Conservation (phyloP, 495 filamentous ascomycete genomes). For the Hyaloscypha bicolor region DNA sequence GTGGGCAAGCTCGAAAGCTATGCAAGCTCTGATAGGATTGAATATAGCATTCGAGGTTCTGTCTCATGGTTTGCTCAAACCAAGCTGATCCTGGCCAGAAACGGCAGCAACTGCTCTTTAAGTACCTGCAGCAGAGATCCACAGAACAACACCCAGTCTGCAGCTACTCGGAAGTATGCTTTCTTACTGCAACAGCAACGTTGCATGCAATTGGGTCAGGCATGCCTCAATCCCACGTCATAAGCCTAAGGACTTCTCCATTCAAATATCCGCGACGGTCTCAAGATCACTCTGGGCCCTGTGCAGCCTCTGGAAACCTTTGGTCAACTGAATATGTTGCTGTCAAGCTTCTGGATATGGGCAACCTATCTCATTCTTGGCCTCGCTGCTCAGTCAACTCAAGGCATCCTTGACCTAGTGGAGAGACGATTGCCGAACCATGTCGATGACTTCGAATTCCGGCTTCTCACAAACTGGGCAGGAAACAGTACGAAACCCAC, state of each 20-base stretch:
- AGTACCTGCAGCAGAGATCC: too few species aligned
- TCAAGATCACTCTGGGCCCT: not conserved
- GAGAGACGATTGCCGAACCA: constrained; percentile 49
- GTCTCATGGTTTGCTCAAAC: too few species aligned
- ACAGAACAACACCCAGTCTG: too few species aligned
- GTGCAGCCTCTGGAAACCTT: not conserved
- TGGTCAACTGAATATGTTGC: constrained; percentile 19
- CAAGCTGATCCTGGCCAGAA: too few species aligned
- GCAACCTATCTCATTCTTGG: constrained; percentile 15
- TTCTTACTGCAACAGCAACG: not conserved
- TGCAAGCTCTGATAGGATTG: too few species aligned
- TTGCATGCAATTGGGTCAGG: not conserved
- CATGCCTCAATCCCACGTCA: not conserved
- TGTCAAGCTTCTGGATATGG: constrained; percentile 20
- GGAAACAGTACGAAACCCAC: constrained; percentile 15
- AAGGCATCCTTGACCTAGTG: constrained; percentile 49
- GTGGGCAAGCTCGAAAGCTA: too few species aligned
- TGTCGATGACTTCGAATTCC: constrained; percentile 44
- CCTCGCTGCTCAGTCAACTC: constrained; percentile 35
- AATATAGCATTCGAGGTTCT: too few species aligned
- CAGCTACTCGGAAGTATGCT: not conserved
- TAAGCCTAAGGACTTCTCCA: not conserved
- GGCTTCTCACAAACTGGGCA: constrained; percentile 31
- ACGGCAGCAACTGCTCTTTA: too few species aligned
- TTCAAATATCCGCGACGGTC: not conserved